A percentile compares a stretch with the other conserved stretches of the same genome.
Conservation (phyloP, 768 basidiomycete genomes). For the Dioszegia crocea region DNA sequence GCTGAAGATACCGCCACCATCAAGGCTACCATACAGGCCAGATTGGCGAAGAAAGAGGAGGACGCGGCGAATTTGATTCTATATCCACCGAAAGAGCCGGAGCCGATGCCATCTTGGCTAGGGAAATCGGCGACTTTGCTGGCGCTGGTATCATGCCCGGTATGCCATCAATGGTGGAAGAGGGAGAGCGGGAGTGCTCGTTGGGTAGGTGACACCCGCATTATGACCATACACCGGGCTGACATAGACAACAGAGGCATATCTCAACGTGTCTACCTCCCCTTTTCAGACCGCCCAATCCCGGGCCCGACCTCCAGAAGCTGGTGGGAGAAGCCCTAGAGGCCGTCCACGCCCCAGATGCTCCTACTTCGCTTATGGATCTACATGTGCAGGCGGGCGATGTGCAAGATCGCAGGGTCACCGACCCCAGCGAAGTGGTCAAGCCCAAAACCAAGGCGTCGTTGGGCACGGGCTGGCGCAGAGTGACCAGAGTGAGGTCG, state of each 20-base stretch:
- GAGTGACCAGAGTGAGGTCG: constrained; percentile 26
- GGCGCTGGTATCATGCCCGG: constrained; percentile 17
- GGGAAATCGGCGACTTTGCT: constrained; percentile 26
- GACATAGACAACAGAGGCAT: constrained; percentile 24
- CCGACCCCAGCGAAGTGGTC: background rate
- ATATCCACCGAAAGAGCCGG: constrained; percentile 3
- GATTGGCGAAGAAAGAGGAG: background rate
- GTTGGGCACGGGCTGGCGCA: background rate
- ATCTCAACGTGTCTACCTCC: constrained; percentile 38
- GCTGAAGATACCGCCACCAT: background rate
- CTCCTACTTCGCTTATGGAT: constrained; percentile 28
- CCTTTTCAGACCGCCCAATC: constrained; percentile 33
- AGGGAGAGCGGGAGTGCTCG: constrained; percentile 31
- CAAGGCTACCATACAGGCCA: background rate
- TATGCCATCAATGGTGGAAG: constrained; percentile 29
- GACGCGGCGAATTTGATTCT: background rate
- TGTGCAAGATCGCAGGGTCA: background rate
- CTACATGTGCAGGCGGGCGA: constrained; percentile 16
- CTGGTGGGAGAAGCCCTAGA: constrained; percentile 27
- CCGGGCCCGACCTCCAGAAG: constrained; percentile 29
- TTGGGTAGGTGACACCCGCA: constrained; percentile 27
- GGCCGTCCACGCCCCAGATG: constrained; percentile 2
- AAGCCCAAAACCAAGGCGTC: background rate
- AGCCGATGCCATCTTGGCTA: constrained; percentile 27
- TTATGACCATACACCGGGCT: background rate